Conservation (phyloP, 805 yeast species). For the Candida coleopterorum region DNA sequence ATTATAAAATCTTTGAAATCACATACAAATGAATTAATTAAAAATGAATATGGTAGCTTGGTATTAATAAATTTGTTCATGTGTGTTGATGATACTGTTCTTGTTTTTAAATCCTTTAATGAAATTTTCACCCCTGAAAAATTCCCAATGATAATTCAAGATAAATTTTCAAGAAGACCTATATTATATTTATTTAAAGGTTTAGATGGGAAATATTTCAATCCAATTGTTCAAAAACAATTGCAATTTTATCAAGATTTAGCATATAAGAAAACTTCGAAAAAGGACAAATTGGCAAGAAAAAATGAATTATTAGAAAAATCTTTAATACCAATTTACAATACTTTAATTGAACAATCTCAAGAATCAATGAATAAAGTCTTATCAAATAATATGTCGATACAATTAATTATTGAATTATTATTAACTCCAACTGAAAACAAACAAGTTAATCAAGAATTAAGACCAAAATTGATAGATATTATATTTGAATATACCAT, state of each 20-base stretch:
- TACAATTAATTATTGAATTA: conserved; percentile 78
- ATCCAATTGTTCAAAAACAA: conserved; percentile 60
- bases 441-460: conserved; percentile 33
- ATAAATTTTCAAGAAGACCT: conserved; percentile 86
- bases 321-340: conserved; percentile 63
- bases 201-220: conserved; percentile 74
- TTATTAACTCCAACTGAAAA: conserved; percentile 41
- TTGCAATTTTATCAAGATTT: conserved; percentile 56
- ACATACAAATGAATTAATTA: conserved; percentile 71
- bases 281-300: conserved; percentile 78
- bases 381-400: conserved; percentile 67
- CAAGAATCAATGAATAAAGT: conserved; percentile 40
- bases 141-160: conserved; percentile 52
- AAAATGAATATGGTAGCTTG: conserved; percentile 80
- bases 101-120: conserved; percentile 68
- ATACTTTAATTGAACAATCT: conserved; percentile 37
- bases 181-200: conserved; percentile 77
- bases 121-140: conserved; percentile 48
- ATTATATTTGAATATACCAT: conserved; percentile 51
- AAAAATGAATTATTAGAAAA: conserved; percentile 60
- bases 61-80: conserved; percentile 75
- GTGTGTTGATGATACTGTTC: conserved; percentile 91
- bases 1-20: conserved; percentile 68
- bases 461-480: conserved; percentile 47
- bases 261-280: conserved; percentile 61